Evolutionary conservation across 352 stramenopile species (phyloP).

Genomic region (Globisporangium mamillatum): DNA sequence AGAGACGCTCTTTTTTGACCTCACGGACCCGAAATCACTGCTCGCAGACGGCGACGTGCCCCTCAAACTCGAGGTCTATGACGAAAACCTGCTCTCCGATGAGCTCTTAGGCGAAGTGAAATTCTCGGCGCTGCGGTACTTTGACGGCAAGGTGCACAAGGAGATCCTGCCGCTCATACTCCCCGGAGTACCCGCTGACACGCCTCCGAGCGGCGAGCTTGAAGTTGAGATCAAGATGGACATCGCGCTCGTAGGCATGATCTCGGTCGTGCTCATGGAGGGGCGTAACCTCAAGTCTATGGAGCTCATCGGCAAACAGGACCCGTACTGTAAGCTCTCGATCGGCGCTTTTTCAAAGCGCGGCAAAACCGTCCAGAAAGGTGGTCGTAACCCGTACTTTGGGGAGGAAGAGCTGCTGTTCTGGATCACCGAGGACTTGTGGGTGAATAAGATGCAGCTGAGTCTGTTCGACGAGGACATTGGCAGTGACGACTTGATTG

Average conservation of each 20-base stretch:
- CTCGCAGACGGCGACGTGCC: slow-evolving; percentile 68
- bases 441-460: slow-evolving; percentile 77
- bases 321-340: slow-evolving; percentile 88
- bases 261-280: slow-evolving; percentile 85
- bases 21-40: slow-evolving; percentile 72
- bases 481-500: slow-evolving; percentile 88
- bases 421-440: slow-evolving; percentile 90
- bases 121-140: slow-evolving; percentile 77
- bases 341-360: slow-evolving; percentile 71
- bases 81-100: slow-evolving; percentile 87
- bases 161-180: slow-evolving; percentile 66
- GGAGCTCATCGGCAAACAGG: slow-evolving; percentile 88
- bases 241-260: slow-evolving; percentile 78
- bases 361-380: slow-evolving; percentile 68
- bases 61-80: slow-evolving; percentile 79
- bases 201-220: slow-evolving; percentile 39
- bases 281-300: slow-evolving; percentile 89
- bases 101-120: slow-evolving; percentile 72
- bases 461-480: slow-evolving; percentile 88
- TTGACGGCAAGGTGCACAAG: slow-evolving; percentile 57
- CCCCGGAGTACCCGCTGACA: slow-evolving; percentile 18
- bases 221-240: slow-evolving; percentile 74
- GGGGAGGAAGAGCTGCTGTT: slow-evolving; percentile 89
- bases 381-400: slow-evolving; percentile 90
- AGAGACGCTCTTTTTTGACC: slow-evolving; percentile 77